Conservation (phyloP, 441 rosid genomes). For the Daphne laureola region DNA sequence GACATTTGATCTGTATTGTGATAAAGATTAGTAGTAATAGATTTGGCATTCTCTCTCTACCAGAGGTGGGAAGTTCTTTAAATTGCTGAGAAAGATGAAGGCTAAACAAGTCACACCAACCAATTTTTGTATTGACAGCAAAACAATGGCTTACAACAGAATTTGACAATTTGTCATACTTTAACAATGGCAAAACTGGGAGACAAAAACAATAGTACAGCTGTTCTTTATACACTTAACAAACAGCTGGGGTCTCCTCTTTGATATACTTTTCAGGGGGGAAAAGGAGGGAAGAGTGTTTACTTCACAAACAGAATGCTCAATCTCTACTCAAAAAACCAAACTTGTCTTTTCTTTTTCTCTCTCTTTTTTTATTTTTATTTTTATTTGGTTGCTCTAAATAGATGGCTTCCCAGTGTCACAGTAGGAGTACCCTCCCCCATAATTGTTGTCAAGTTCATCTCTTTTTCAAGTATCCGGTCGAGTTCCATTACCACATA, state of each 20-base stretch:
- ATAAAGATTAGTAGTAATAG: no score
- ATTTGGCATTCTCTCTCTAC: background rate
- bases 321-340: conserved; percentile 16
- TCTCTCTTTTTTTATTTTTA: conserved; percentile 15
- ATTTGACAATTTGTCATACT: conserved; percentile 20
- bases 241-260: conserved; percentile 63
- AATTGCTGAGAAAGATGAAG: conserved; percentile 1
- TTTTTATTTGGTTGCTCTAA: conserved; percentile 34
- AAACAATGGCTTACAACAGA: conserved; percentile 29
- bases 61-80: background rate
- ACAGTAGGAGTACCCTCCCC: conserved; percentile 64
- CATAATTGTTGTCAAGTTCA: conserved; percentile 57
- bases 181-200: conserved; percentile 16
- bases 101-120: conserved; percentile 21
- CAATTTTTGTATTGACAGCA: conserved; percentile 28
- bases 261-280: conserved; percentile 13
- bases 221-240: conserved; percentile 80
- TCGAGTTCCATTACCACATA: conserved; percentile 51
- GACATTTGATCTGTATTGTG: no score
- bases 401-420: conserved; percentile 62
- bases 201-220: conserved; percentile 40
- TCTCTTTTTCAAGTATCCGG: conserved; percentile 48
- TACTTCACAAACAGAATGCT: conserved; percentile 26
- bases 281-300: conserved; percentile 10
- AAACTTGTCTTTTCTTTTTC: conserved; percentile 22